Evolutionary conservation across 1,284 basidiomycete genomes (phyloP).

Genomic region (Inonotus obliquus): DNA sequence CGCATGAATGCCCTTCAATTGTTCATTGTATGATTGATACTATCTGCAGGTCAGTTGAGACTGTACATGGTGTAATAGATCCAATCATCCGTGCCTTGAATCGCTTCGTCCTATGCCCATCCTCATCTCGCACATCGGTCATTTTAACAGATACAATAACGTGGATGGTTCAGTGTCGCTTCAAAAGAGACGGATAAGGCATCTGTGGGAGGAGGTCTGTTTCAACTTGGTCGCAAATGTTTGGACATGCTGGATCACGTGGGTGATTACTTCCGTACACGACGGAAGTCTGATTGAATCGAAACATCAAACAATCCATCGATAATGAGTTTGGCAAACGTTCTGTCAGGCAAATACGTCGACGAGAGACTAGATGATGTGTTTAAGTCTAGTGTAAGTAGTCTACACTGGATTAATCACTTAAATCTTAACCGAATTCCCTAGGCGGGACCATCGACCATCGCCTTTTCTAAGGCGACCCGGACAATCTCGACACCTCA

Average conservation of each 20-base stretch:
- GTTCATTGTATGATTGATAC: constrained; percentile 70
- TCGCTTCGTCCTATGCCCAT: constrained; percentile 35
- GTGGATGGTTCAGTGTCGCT: no score
- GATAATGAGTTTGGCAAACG: constrained; percentile 4
- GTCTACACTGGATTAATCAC: no score
- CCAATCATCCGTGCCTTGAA: constrained; percentile 35
- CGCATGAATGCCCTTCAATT: constrained; percentile 66
- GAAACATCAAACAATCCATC: no score
- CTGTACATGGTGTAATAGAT: not conserved
- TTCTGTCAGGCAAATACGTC: constrained; percentile 1
- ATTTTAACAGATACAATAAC: not conserved
- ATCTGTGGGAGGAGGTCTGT: no score
- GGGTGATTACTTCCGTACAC: not conserved
- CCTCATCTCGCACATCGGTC: constrained; percentile 18
- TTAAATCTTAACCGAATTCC: no score
- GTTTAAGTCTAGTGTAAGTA: constrained; percentile 16
- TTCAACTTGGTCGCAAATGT: not conserved
- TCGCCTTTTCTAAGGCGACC: not conserved
- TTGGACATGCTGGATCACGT: not conserved
- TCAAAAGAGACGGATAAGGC: no score
- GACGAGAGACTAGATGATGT: constrained; percentile 14
- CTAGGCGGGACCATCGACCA: constrained; percentile 17
- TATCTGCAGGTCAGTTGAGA: constrained; percentile 26
- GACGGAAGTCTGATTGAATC: no score
- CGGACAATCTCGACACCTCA: not conserved